phyloP scores from a whole-genome alignment of 331 rosid species.

The Malus hybrid region DNA sequence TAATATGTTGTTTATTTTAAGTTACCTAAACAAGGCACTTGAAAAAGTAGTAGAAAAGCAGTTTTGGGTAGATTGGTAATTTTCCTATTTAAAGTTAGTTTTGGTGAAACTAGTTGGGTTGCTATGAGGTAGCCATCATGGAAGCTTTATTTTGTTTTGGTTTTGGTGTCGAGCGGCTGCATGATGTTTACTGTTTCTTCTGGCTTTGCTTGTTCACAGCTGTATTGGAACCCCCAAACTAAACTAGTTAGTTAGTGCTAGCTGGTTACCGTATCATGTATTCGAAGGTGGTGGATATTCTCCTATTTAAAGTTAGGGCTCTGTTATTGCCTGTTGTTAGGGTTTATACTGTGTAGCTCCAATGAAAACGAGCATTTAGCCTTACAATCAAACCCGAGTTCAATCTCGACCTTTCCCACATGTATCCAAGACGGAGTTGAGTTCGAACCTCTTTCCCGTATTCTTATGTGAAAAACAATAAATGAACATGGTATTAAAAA shows the following conservation, averaged over 20 bases:
- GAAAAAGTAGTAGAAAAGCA: background rate
- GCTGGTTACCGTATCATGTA: background rate
- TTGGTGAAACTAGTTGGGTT: constrained; percentile 13
- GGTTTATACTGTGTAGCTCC: background rate
- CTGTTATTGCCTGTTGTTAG: background rate
- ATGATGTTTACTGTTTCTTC: background rate
- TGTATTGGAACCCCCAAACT: constrained; percentile 2
- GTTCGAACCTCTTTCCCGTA: background rate
- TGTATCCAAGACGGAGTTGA: background rate
- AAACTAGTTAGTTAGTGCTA: background rate
- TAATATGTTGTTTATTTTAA: too few species aligned
- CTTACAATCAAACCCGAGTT: background rate
- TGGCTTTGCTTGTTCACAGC: constrained; percentile 10
- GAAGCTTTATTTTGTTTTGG: background rate
- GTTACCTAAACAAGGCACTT: background rate
- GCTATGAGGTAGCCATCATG: constrained; percentile 14
- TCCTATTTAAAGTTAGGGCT: too few species aligned
- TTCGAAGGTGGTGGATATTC: background rate
- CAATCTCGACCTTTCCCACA: background rate
- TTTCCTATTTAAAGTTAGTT: too few species aligned
- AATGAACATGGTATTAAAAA: background rate
- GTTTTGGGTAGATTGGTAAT: background rate
- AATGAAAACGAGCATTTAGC: background rate
- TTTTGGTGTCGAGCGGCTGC: background rate
- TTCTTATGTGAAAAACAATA: background rate